Conservation (phyloP, 2,329 filamentous ascomycete species). For the Penicillium sp. region DNA sequence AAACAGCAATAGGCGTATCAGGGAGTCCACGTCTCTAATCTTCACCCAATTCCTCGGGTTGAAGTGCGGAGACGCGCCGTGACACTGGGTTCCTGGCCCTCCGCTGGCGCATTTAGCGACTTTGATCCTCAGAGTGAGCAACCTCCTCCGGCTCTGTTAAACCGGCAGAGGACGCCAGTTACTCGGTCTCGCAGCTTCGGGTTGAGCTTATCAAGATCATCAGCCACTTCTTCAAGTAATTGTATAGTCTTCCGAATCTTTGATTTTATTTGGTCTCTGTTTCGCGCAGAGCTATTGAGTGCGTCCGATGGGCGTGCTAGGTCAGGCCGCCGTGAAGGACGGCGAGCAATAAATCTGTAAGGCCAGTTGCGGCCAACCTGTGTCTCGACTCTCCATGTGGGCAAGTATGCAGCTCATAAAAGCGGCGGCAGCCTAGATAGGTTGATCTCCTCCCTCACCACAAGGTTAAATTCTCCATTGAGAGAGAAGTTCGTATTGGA, state of each 20-base stretch:
- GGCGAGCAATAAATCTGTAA: neutral
- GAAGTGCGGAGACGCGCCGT: neutral
- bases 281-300: neutral
- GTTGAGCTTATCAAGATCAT: neutral
- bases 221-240: neutral
- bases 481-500: neutral
- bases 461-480: neutral
- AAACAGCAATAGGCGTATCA: neutral
- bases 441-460: neutral
- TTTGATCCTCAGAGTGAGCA: neutral
- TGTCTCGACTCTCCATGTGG: neutral
- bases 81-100: neutral
- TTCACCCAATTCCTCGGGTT: neutral
- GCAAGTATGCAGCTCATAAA: neutral
- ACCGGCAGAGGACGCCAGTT: neutral
- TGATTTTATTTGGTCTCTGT: neutral
- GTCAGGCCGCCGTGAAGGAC: neutral
- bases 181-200: neutral
- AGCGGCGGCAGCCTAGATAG: no score
- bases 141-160: neutral
- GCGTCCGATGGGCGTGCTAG: neutral
- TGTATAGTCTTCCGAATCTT: neutral
- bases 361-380: neutral
- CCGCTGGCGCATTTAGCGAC: neutral
- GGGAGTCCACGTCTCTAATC: neutral